Conservation (phyloP, 1,284 basidiomycete species). For the Cerioporus squamosus region DNA sequence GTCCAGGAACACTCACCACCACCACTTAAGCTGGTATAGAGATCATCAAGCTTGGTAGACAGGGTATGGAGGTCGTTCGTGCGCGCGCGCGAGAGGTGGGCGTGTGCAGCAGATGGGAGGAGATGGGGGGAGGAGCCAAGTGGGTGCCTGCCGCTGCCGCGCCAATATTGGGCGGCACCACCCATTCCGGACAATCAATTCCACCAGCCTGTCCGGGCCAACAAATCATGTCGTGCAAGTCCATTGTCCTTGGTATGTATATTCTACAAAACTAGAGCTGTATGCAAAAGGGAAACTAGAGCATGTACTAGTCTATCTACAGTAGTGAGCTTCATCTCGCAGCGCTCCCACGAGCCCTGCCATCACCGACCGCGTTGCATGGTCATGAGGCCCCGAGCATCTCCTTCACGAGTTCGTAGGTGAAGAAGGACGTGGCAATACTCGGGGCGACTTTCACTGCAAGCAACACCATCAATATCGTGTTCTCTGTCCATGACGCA, state of each 20-base stretch:
- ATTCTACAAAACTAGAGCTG: constrained; percentile 15
- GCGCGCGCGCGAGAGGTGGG: constrained; percentile 7
- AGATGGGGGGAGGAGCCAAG: constrained; percentile 5
- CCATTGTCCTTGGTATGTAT: constrained; percentile 9
- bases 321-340: constrained; percentile 9
- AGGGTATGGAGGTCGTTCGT: constrained; percentile 12
- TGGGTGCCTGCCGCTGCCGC: constrained; percentile 12
- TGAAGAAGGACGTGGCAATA: constrained; percentile 87
- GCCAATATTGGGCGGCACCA: constrained; percentile 18
- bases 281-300: constrained; percentile 8
- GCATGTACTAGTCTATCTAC: constrained; percentile 25
- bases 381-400: constrained; percentile 36
- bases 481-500: constrained; percentile 9
- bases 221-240: neutral
- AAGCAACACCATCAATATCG: constrained; percentile 19
- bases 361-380: constrained; percentile 4
- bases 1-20: constrained; percentile 19
- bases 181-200: constrained; percentile 12
- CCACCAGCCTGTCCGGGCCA: neutral
- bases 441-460: constrained; percentile 90
- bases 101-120: constrained; percentile 10
- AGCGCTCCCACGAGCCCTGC: constrained; percentile 7
- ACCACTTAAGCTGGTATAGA: constrained; percentile 18
- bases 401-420: constrained; percentile 72
- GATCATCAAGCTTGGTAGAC: constrained; percentile 24